Evolutionary conservation across 805 yeast species (phyloP), one percentile per base, ranked within the genome.

Genomic region (Yarrowia hollandica): DNA sequence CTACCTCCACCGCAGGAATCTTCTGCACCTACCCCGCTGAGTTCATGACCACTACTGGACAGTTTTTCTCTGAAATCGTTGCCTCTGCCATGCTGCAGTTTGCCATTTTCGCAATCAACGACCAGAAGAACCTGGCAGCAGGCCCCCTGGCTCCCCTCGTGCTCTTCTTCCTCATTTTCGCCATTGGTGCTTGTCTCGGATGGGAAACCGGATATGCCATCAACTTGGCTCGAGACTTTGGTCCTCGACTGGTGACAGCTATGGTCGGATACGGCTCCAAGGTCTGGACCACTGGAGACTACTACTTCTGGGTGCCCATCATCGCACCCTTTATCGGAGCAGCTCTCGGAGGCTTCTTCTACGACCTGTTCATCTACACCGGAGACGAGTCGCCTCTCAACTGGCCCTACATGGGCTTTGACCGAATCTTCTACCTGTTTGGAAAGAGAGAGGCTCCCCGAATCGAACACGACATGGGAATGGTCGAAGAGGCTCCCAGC

Each of bases 201-300:
- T 77, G 72, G 67, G 78, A 77, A 65, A 80, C 84, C n/a, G 82
- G 82, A 16, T 78, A 77, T 64, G 83, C 83, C 37, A 68, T 80
- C 65, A 80, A 80, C 69, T 69, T 76, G 60, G 83, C 83, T 28
- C 77, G 84, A 70, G 84, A 80, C 68, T 71, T 80, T 54, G 82
- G 79, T 18, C 84, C 84, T 60, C 71, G 84, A 64, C 65, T 80
- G 37, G 81, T 81, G 31, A 68, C 81, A 16, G 71, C 73, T 35
- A 69, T 78, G 56, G 72, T 78, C 33, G 84, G 84, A 26, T 78
- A 78, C 62, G 75, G 78, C 37, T 66, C 67, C 26, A 75, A 68
- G 33, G 70, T 67, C 64, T 78, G 78, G 74, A 65, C 70, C 15
- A 64, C 67, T 15, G 72, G 76, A 60, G 69, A 72, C 66, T 73